Percentiles rank a stretch among this genome's conserved stretches.
phyloP scores from a whole-genome alignment of 1,139 yeast genomes.

The Hansenula lynferdii region DNA sequence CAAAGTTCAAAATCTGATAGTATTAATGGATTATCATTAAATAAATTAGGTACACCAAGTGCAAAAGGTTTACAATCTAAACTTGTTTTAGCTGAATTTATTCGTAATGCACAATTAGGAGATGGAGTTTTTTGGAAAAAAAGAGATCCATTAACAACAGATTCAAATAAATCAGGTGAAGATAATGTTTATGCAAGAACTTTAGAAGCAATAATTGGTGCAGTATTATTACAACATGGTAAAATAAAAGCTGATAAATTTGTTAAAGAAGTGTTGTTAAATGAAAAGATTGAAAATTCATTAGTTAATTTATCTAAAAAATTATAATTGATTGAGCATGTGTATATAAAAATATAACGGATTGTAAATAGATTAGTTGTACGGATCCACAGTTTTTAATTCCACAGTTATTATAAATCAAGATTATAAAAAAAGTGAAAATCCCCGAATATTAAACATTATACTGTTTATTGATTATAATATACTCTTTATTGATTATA shows the following conservation, averaged over 20 bases:
- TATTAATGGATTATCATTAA: conserved; percentile 57
- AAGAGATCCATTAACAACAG: conserved; percentile 48
- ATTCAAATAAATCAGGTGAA: conserved; percentile 50
- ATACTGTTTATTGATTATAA: no score
- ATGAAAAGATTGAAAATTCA: conserved; percentile 12
- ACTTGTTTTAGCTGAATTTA: conserved; percentile 46
- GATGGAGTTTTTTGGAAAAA: conserved; percentile 70
- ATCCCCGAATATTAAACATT: no score
- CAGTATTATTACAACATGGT: conserved; percentile 69
- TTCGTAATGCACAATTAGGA: conserved; percentile 43
- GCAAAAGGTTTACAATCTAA: conserved; percentile 50
- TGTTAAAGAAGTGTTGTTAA: conserved; percentile 42
- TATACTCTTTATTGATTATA: no score
- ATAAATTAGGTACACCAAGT: conserved; percentile 52
- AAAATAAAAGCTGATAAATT: conserved; percentile 50
- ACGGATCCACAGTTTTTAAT: no score
- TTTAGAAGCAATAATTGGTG: conserved; percentile 76
- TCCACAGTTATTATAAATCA: no score
- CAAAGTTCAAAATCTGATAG: conserved; percentile 3
- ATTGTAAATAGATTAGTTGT: not conserved
- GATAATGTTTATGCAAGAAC: conserved; percentile 60
- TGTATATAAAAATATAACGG: no score
- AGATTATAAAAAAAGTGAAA: no score
- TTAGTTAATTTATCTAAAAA: conserved; percentile 11
- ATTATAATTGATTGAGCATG: no score